Percentiles rank a stretch among this genome's conserved stretches.
Conservation (phyloP, 495 filamentous ascomycete species). For the Aspergillus mulundensis region DNA sequence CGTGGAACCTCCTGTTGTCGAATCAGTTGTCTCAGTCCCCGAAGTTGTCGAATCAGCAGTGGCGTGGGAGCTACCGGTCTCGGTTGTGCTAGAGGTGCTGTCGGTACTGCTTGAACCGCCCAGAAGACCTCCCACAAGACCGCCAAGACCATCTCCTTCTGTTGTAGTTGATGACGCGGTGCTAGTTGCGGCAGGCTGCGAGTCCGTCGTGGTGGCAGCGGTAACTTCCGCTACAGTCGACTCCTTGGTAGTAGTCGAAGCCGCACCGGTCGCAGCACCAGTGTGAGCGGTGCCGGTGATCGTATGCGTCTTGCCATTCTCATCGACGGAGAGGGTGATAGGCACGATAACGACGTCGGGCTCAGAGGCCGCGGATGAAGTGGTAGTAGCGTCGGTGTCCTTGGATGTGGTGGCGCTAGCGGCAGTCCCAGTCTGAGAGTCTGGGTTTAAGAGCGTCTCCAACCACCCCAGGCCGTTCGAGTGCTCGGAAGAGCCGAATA, state of each 20-base stretch:
- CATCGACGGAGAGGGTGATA: conserved; percentile 25
- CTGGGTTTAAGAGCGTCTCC: conserved; percentile 1
- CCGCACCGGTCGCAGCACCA: conserved; percentile 8
- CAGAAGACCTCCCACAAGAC: conserved; percentile 1
- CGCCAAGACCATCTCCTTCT: neutral
- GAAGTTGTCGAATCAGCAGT: neutral
- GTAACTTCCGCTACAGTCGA: conserved; percentile 5
- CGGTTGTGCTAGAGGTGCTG: neutral
- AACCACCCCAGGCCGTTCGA: neutral
- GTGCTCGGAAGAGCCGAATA: conserved; percentile 20
- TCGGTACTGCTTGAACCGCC: neutral
- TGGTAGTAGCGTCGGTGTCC: neutral
- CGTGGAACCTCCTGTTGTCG: neutral
- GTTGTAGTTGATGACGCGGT: conserved; percentile 3
- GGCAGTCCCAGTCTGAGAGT: conserved; percentile 1
- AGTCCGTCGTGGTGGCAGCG: conserved; percentile 8
- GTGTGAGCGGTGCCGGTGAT: conserved; percentile 16
- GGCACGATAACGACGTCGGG: conserved; percentile 23
- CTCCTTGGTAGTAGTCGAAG: conserved; percentile 14
- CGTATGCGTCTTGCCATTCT: conserved; percentile 24
- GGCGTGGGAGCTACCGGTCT: neutral
- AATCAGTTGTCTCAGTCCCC: neutral
- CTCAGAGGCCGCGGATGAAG: conserved; percentile 15
- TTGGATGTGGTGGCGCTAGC: conserved; percentile 4
- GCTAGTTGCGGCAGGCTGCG: neutral